phyloP scores from a whole-genome alignment of 345 rosid genomes.

The Citrus australasica region DNA sequence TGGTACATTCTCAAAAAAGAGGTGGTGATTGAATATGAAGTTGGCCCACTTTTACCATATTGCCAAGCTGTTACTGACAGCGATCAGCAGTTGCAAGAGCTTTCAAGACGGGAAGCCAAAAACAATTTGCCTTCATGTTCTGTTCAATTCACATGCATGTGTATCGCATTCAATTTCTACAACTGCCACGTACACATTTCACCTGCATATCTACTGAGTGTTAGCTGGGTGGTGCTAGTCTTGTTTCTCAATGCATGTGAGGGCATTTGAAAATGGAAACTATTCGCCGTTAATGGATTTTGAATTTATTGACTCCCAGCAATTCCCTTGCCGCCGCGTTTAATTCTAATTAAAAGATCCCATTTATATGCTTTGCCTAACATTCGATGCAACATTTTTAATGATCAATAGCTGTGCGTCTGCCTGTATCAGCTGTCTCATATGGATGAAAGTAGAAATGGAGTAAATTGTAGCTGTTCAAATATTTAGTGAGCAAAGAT shows the following conservation, averaged over 20 bases:
- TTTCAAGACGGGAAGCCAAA: neutral
- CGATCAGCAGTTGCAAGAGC: neutral
- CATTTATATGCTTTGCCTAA: neutral
- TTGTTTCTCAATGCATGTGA: neutral
- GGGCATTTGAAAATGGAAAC: neutral
- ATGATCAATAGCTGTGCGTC: neutral
- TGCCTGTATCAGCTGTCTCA: neutral
- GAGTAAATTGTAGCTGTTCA: neutral
- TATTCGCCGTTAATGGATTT: neutral
- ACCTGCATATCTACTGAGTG: neutral
- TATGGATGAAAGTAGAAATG: neutral
- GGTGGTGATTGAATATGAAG: neutral
- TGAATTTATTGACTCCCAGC: neutral
- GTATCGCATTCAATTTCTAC: neutral
- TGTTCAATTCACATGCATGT: neutral
- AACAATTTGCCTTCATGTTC: neutral
- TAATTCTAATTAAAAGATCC: too few species aligned
- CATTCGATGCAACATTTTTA: neutral
- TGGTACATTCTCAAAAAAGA: neutral
- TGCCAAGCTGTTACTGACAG: conserved; percentile 7
- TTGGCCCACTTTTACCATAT: neutral
- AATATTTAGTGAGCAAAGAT: too few species aligned
- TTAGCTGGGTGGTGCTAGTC: neutral
- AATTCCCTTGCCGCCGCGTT: neutral
- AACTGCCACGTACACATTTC: neutral